These are phyloP conservation scores for Pyrenophora seminiperda DNA, from an alignment of 2,329 filamentous ascomycete genomes.

Conservation along the genomic window DNA sequence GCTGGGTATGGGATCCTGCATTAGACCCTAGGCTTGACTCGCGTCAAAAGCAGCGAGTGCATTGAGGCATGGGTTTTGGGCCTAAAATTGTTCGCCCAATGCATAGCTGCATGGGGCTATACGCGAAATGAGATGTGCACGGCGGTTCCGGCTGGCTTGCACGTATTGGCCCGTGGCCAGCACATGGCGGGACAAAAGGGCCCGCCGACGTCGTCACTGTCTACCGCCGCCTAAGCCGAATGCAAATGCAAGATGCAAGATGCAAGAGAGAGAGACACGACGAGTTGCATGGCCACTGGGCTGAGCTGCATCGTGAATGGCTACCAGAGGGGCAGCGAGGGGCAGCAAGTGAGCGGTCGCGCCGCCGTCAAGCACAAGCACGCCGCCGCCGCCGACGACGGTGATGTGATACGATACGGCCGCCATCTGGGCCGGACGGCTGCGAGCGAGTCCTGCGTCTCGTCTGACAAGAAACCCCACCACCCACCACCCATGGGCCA, in stretches of 20 bases:
- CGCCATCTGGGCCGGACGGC: slow-evolving; percentile 12
- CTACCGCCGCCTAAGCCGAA: slow-evolving; percentile 29
- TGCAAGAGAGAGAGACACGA: neutral
- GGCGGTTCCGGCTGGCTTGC: slow-evolving; percentile 29
- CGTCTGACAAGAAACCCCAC: slow-evolving; percentile 27
- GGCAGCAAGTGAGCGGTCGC: too few relatives aligned
- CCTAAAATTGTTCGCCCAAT: slow-evolving; percentile 40
- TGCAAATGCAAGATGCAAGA: slow-evolving; percentile 19
- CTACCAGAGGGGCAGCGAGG: too few relatives aligned
- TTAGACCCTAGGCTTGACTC: slow-evolving; percentile 26
- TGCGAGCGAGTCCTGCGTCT: slow-evolving; percentile 20
- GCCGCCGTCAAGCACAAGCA: too few relatives aligned
- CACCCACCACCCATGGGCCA: slow-evolving; percentile 10
- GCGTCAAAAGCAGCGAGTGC: slow-evolving; percentile 42
- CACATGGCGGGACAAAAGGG: slow-evolving; percentile 27
- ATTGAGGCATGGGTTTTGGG: slow-evolving; percentile 46
- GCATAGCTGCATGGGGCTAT: slow-evolving; percentile 38
- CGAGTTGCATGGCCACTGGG: slow-evolving; percentile 15
- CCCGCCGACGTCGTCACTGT: slow-evolving; percentile 16
- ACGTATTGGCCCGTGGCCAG: slow-evolving; percentile 23
- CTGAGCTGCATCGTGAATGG: slow-evolving; percentile 17
- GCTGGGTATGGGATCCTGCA: slow-evolving; percentile 29
- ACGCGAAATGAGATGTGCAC: slow-evolving; percentile 47
- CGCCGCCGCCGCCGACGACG: too few relatives aligned
- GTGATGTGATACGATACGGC: too few relatives aligned